A percentile compares a stretch with the other conserved stretches of the same genome.
phyloP scores from a whole-genome alignment of 345 rosid genomes.

The Euphorbia lathyris region DNA sequence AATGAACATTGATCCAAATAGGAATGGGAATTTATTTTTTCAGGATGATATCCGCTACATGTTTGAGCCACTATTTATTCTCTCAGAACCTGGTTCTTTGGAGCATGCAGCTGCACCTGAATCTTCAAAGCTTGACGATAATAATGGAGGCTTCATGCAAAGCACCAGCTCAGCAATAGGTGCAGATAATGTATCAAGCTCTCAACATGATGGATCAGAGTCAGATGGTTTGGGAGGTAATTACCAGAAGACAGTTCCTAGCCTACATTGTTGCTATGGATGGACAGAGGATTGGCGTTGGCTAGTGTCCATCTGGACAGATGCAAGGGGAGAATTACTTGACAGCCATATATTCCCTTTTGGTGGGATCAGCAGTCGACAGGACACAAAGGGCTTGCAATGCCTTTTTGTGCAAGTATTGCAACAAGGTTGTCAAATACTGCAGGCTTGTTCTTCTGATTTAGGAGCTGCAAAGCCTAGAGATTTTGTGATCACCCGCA shows the following conservation, averaged over 20 bases:
- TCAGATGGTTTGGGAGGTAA: conserved; percentile 47
- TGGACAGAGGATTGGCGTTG: conserved; percentile 99
- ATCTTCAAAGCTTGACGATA: conserved; percentile 63
- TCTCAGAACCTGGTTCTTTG: conserved; percentile 92
- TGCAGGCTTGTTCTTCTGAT: conserved; percentile 83
- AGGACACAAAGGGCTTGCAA: conserved; percentile 98
- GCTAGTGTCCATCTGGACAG: conserved; percentile 99
- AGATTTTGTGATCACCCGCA: conserved; percentile 85
- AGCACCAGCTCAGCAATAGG: conserved; percentile 54
- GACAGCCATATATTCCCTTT: conserved; percentile 96
- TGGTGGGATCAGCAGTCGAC: conserved; percentile 98
- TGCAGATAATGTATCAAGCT: conserved; percentile 56
- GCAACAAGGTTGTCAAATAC: conserved; percentile 98
- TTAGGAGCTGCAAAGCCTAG: conserved; percentile 73
- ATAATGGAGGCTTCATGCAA: conserved; percentile 56
- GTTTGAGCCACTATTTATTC: conserved; percentile 97
- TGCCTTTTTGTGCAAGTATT: conserved; percentile 94
- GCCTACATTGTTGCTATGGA: conserved; percentile 96
- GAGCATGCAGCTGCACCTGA: conserved; percentile 84
- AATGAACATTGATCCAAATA: conserved; percentile 67
- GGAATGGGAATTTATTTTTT: conserved; percentile 63
- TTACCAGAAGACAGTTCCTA: conserved; percentile 62
- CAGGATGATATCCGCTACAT: conserved; percentile 68
- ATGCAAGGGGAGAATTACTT: conserved; percentile 95
- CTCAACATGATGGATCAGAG: conserved; percentile 70